Evolutionary conservation across 345 rosid genomes (phyloP).

Genomic region (Eucalyptus virginea): DNA sequence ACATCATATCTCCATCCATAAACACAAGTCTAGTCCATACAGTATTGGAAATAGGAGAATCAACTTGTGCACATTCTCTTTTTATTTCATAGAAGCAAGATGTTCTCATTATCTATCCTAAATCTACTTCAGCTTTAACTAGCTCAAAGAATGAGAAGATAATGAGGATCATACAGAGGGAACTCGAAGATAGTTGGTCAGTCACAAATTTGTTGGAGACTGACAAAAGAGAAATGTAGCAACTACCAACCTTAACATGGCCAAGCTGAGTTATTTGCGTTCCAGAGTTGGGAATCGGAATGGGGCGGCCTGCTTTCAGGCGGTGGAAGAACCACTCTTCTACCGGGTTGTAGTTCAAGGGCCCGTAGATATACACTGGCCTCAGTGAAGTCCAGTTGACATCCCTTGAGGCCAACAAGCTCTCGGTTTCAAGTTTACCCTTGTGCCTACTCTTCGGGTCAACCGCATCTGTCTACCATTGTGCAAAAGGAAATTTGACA

Average conservation of each 20-base stretch:
- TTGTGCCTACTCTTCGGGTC: slow-evolving; percentile 98
- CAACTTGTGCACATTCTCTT: neutral
- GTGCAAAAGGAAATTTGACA: neutral
- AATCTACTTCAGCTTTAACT: neutral
- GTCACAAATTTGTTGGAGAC: neutral
- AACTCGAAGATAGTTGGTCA: neutral
- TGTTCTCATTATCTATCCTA: neutral
- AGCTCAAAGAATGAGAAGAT: neutral
- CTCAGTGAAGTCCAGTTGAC: slow-evolving; percentile 94
- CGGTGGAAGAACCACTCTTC: slow-evolving; percentile 99
- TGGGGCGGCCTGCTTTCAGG: slow-evolving; percentile 87
- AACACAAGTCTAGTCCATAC: neutral
- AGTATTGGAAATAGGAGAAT: neutral
- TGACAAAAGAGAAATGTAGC: neutral
- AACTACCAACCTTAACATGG: slow-evolving; percentile 69
- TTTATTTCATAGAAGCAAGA: neutral
- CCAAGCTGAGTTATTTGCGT: slow-evolving; percentile 82
- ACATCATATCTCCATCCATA: neutral
- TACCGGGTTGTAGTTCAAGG: slow-evolving; percentile 93
- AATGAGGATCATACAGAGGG: neutral
- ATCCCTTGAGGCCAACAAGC: slow-evolving; percentile 42
- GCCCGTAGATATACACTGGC: slow-evolving; percentile 94
- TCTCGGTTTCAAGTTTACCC: slow-evolving; percentile 92
- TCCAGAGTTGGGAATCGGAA: slow-evolving; percentile 86
- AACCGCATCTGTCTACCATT: slow-evolving; percentile 63